Conservation (phyloP, 495 filamentous ascomycete genomes). For the Penicillium diatomitis region DNA sequence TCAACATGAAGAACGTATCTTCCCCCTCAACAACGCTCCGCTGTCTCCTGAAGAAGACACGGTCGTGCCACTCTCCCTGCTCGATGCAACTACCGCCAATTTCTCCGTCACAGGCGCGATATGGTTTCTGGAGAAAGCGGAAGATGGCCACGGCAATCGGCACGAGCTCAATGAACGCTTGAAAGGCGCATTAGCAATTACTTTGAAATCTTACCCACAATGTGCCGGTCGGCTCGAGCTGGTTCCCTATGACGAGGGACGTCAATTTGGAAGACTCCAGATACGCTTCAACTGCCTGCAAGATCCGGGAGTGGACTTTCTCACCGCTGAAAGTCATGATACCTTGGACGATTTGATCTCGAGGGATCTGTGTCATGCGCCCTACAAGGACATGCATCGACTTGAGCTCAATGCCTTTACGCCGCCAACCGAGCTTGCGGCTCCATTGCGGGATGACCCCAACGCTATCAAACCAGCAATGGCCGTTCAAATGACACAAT, state of each 20-base stretch:
- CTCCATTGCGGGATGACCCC: background rate
- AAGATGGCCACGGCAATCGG: background rate
- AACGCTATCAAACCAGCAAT: constrained; percentile 17
- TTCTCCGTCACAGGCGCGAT: constrained; percentile 14
- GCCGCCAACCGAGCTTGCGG: constrained; percentile 3
- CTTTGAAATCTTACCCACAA: constrained; percentile 25
- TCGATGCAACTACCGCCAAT: constrained; percentile 21
- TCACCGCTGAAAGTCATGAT: constrained; percentile 15
- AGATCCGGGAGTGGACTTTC: constrained; percentile 29
- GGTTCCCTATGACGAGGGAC: constrained; percentile 11
- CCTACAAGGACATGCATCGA: constrained; percentile 17
- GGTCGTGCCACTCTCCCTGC: constrained; percentile 15
- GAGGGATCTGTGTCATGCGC: background rate
- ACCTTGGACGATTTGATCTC: constrained; percentile 20
- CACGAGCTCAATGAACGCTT: constrained; percentile 10
- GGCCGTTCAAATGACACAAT: constrained; percentile 29
- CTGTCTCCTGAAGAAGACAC: background rate
- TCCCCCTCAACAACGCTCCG: background rate
- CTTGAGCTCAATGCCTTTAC: constrained; percentile 8
- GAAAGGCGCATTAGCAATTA: constrained; percentile 14
- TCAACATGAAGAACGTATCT: constrained; percentile 5
- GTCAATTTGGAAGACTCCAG: constrained; percentile 27
- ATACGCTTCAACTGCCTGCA: constrained; percentile 19
- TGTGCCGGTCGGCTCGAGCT: constrained; percentile 18
- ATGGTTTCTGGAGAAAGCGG: constrained; percentile 17